Base-by-base conservation (phyloP, 1,139 yeast genomes). In the Pichia sp. region DNA sequence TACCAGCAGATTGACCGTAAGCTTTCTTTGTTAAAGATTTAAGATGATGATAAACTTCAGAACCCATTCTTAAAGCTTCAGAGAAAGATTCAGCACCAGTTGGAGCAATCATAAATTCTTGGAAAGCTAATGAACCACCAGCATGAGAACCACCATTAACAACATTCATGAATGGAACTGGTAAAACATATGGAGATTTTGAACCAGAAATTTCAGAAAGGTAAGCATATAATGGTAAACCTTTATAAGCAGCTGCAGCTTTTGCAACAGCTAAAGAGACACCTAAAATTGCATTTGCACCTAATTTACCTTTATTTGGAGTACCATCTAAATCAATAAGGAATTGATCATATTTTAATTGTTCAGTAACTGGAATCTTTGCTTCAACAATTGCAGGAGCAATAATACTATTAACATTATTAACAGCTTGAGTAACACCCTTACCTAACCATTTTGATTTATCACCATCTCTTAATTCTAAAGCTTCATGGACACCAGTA, bases 111-210 rank as follows among this genome's bases (percentile, higher is more conserved):
- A 90, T 89, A 78, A 90, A 90, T 78, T 90, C 97, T 78, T 90
- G 97, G 83, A 90, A 83, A 64, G 97, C 97, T 62, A 90, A 79
- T 68, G 90, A 86, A 78, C 97, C 97, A 76, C 97, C 97, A 66
- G 97, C 97, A 77, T 90, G 97, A 68, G 95, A 84, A 73, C 97
- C 97, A 79, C 97, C 97, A 81, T 90, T 90, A 72, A 90, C 79
- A 61, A 90, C 97, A 76, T 90, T 90, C 78, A 86, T 92, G 88
- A 88, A 87, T 61, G 96, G 96, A 72, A 89, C 96, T 72, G 96
- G 95, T 68, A 87, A 75, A 53, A 87, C 95, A 70, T 70, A 86
- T 70, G 90, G 88, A 66, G 75, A 67, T 66, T 81, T 76, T 58
- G 86, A 67, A 54, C 73, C 75, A 56, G 95, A 69, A 58, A 89